Evolutionary conservation across 2,329 filamentous ascomycete species (phyloP).

Genomic region (Podosphaera fusca): DNA sequence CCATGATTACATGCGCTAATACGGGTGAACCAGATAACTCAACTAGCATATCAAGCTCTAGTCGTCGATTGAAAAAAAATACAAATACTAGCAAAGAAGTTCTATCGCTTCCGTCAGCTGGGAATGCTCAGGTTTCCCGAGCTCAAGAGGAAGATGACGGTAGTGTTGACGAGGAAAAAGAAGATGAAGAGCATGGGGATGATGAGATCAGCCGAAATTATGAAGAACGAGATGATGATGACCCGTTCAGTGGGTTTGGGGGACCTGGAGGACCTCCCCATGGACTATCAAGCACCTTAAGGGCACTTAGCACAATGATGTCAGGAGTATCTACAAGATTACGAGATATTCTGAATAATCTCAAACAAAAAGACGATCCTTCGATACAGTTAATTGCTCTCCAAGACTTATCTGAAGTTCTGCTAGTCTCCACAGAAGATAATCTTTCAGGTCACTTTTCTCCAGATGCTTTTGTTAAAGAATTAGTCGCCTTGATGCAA

Average conservation of each 20-base stretch:
- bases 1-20: slow-evolving; percentile 5
- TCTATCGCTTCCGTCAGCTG: slow-evolving; percentile 42
- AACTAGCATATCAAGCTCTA: slow-evolving; percentile 10
- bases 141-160: slow-evolving; percentile 22
- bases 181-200: slow-evolving; percentile 29
- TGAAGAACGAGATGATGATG: slow-evolving; percentile 30
- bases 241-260: slow-evolving; percentile 43
- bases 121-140: slow-evolving; percentile 9
- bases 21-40: slow-evolving; percentile 16
- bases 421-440: slow-evolving; percentile 89
- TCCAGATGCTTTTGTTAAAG: slow-evolving; percentile 84
- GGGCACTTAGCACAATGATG: slow-evolving; percentile 81
- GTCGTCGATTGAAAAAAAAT: slow-evolving; percentile 26
- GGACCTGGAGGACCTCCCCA: slow-evolving; percentile 37
- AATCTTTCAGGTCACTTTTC: slow-evolving; percentile 88
- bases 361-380: slow-evolving; percentile 65
- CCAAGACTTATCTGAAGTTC: slow-evolving; percentile 77
- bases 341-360: slow-evolving; percentile 49
- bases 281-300: slow-evolving; percentile 55
- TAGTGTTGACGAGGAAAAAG: slow-evolving; percentile 32
- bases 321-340: slow-evolving; percentile 60
- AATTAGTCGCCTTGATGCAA: slow-evolving; percentile 79
- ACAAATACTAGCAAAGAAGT: slow-evolving; percentile 34
- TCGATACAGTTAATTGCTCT: slow-evolving; percentile 79
- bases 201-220: slow-evolving; percentile 32